Evolutionary conservation across 768 basidiomycete species (phyloP), one percentile per base, ranked within the genome.

Genomic region (Hypholoma sublateritium): DNA sequence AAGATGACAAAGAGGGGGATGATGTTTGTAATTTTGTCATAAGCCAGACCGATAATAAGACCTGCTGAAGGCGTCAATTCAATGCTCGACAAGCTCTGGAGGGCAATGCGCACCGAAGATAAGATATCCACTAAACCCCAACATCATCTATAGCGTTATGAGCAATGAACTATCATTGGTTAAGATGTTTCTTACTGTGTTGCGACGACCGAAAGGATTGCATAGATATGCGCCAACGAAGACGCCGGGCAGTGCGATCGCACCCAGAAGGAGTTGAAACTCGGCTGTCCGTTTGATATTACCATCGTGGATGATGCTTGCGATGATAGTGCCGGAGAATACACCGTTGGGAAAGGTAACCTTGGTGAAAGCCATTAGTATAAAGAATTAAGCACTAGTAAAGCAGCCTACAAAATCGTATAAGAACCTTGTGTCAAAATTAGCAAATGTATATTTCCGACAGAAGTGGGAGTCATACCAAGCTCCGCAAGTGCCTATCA

Each of bases 281-380:
- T 88, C 87, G 2, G 87, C 86, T 2, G 82, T 89, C 22, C 61
- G 54, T 65, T 83, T 85, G 67, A 86, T 77, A 62, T 78, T 74
- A 4, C 75, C 74, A 39, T 79, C 65, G 46, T 82, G 78, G 43
- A 88, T 85, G 28, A 90, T 81, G 47, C 80, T 82, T 4, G 86
- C 79, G 28, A 91, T 88, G 56, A 88, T 89, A 3, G 82, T 80
- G 7, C 82, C 82, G 25, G 81, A 82, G 71, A 87, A 89, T 4
- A 88, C 82, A 16, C 86, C 86, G 60, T 89, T 89, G 0, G 87
- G 88, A 67, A 88, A 89, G 4, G 84, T 85, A 28, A 90, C 78
- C 83, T 84, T 41, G n/a, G 14, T 17, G 5, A 49, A 12, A n/a
- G 19, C 16, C 17, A 16, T 44, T 19, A 46, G 17, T 41, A 42